Evolutionary conservation across 2,329 filamentous ascomycete genomes (phyloP).

Genomic region (Blastomyces parvus): DNA sequence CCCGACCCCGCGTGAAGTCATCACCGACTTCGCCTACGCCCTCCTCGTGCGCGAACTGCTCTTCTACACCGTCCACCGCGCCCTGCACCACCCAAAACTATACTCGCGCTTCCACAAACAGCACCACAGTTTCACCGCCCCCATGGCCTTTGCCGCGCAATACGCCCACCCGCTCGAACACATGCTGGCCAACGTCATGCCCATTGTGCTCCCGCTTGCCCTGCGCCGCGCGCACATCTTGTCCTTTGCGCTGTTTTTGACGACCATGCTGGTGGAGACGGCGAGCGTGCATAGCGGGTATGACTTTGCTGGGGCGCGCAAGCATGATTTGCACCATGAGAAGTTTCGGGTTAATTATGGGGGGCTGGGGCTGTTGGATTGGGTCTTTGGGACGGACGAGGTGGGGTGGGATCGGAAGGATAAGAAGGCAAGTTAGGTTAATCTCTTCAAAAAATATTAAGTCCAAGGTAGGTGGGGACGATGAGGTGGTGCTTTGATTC

Average conservation of each 20-base stretch:
- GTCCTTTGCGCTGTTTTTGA: conserved; percentile 45
- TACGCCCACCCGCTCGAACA: conserved; percentile 52
- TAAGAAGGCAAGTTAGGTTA: neutral
- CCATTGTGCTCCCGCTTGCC: conserved; percentile 43
- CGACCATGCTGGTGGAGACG: conserved; percentile 43
- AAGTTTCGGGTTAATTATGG: conserved; percentile 48
- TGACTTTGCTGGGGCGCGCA: conserved; percentile 44
- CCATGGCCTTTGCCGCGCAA: conserved; percentile 47
- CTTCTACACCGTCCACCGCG: conserved; percentile 50
- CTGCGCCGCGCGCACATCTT: conserved; percentile 42
- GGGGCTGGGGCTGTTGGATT: conserved; percentile 45
- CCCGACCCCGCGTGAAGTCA: conserved; percentile 31
- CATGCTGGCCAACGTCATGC: conserved; percentile 45
- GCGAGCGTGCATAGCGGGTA: conserved; percentile 50
- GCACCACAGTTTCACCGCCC: conserved; percentile 49
- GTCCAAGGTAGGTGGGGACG: neutral
- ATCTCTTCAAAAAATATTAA: neutral
- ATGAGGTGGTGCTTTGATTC: neutral
- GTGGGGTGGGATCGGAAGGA: neutral
- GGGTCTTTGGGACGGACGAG: conserved; percentile 43
- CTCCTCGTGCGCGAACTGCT: conserved; percentile 33
- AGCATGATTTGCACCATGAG: conserved; percentile 51
- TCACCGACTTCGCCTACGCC: conserved; percentile 36
- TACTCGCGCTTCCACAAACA: conserved; percentile 47
- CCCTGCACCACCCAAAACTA: conserved; percentile 42